Evolutionary conservation across 441 rosid genomes (phyloP), one percentile per base, ranked within the genome.

Genomic region (Adansonia rubrostipa): DNA sequence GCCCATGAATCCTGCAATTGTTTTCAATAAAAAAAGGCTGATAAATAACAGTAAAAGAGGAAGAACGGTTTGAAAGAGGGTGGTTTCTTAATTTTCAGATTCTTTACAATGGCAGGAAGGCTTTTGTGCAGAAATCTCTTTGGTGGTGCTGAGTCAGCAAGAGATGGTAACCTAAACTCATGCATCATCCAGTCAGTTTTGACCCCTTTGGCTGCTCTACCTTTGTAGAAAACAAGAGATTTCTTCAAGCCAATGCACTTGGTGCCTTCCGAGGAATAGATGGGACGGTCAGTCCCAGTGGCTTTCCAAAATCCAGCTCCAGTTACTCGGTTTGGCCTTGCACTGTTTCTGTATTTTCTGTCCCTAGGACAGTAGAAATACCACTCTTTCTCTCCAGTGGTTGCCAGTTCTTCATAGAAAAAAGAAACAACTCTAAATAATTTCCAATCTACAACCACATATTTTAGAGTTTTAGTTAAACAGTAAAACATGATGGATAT

Each of bases 151-250:
- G 91, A 77, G 80, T 88, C 91, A 0, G 88, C 19, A 36, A 93
- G 85, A 57, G 94, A 85, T 77, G 99, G 97, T 67, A 95, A 87
- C 60, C 99, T 94, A 80, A 95, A 95, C 92, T 95, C 99, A 54
- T 95, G 99, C 99, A 95, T 95, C 99, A 95, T 95, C 99, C 99
- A 95, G 70, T 95, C 99, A 7, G 99, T 95, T 87, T 95, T 95
- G 82, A 88, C 84, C 63, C 99, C 99, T 84, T 89, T 93, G 7
- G 99, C 94, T 3, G 97, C 97, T 82, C 94, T 84, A 11, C 97
- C 97, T 77, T 82, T 88, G 85, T 93, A 93, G 80, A 93, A 93
- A 73, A 93, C 96, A 7, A 93, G 90, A 15, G 97, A 93, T 81
- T 93, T 93, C 92, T 90, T 93, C 83, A 93, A 72, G n/a, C 97